These are phyloP conservation scores for Udeniomyces megalosporus DNA, from an alignment of 768 basidiomycete genomes.

Conservation along the genomic window DNA sequence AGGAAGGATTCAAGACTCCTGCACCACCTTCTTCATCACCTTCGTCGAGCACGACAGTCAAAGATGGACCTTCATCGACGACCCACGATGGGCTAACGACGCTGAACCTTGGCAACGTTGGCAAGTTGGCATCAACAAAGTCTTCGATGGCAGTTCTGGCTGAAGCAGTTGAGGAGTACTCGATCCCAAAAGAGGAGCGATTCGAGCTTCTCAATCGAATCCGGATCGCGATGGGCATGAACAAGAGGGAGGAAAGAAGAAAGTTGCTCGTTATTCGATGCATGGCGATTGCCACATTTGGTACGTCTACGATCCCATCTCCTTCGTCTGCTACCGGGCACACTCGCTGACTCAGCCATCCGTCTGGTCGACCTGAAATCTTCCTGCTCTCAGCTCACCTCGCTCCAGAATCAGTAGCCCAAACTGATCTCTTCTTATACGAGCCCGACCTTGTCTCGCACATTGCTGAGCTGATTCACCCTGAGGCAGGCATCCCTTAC, in stretches of 20 bases:
- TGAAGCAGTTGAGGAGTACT: constrained; percentile 49
- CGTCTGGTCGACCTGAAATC: not conserved
- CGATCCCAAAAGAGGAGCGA: constrained; percentile 62
- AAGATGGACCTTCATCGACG: not conserved
- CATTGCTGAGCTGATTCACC: constrained; percentile 70
- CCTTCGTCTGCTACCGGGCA: not conserved
- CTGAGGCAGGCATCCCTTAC: constrained; percentile 41
- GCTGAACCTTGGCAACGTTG: constrained; percentile 30
- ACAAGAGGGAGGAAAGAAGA: constrained; percentile 42
- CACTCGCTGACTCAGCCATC: not conserved
- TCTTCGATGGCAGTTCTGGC: constrained; percentile 60
- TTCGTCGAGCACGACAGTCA: too few relatives aligned
- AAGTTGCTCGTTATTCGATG: constrained; percentile 68
- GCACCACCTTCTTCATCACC: not conserved
- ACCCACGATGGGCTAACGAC: constrained; percentile 24
- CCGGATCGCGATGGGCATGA: constrained; percentile 56
- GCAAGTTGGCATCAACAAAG: constrained; percentile 32
- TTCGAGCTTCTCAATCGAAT: constrained; percentile 79
- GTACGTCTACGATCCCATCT: constrained; percentile 18
- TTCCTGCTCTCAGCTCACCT: constrained; percentile 42
- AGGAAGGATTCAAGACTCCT: constrained; percentile 14
- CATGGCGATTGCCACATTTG: constrained; percentile 72
- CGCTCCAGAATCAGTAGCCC: constrained; percentile 58
- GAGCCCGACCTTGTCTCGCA: constrained; percentile 84
- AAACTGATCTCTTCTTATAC: constrained; percentile 72